Evolutionary conservation across 73 alveolate species (phyloP), one percentile per base, ranked within the genome.

Genomic region (Paramecium tetraurelia): DNA sequence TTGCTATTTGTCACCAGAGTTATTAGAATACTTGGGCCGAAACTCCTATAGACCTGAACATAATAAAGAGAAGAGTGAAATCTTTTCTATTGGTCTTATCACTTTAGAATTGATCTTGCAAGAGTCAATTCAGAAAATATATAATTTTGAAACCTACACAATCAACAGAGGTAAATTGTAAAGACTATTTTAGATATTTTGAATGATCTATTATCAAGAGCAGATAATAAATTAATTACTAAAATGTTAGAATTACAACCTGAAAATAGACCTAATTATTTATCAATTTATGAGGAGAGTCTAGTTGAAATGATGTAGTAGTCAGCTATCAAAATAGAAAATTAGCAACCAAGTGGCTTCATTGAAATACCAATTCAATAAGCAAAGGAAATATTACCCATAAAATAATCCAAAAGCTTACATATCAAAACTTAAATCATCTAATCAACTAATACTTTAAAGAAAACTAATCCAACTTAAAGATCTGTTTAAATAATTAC

Each of bases 1-100:
- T 80, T 80, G 90, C 16, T 80, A 80, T 44, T 80, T 80, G 48
- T 21, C 76, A 0, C 90, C 90, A 10, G 90, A 80, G 24, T 46
- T 80, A 80, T 80, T 80, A n/a, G 57, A 18, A 11, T 80, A 1
- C 5, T 20, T 80, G 33, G 90, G 90, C 8, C 43, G 90, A 48
- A 5, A 31, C 3, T 24, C 33, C 2, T 48, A 43, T 80, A 2
- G 24, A 1, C 76, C 76, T 16, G 48, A 80, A 44, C 46, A 80
- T 48, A 11, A 80, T 44, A 80, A 46, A 24, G 90, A 80, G 16
- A 80, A 80, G 18, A 80, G 90, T 11, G 90, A 80, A 24, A 63
- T 80, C 14, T 80, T 44, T 41, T 38, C 90, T 22, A 11, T 80
- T 80, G 90, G 90, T 24, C 57, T 80, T 0, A 63, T 80, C 4